A percentile compares a stretch with the other conserved stretches of the same genome.
phyloP scores from a whole-genome alignment of 805 yeast genomes.

The Wickerhamomyces kurtzmanii region DNA sequence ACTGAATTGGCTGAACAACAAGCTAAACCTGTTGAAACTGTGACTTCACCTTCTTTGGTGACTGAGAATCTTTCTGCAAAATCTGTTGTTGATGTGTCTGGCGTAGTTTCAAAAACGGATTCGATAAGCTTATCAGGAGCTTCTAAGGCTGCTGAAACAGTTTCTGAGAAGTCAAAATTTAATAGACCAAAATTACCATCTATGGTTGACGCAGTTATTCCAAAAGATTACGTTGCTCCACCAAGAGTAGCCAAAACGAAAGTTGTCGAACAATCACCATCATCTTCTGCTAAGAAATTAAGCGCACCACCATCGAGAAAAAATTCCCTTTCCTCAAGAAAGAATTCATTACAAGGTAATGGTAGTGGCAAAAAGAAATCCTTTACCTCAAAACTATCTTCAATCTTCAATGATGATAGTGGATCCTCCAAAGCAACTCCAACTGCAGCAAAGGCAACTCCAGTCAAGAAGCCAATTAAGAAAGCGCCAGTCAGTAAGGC shows the following conservation, averaged over 20 bases:
- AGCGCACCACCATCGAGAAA: slow-evolving; percentile 2
- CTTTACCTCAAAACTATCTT: no score
- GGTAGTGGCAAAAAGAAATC: no score
- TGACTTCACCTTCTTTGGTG: slow-evolving; percentile 1
- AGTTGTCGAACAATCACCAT: neutral
- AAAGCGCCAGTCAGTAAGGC: neutral
- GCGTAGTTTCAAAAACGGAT: no score
- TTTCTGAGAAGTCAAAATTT: neutral
- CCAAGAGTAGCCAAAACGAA: slow-evolving; percentile 1
- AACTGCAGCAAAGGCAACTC: slow-evolving; percentile 1
- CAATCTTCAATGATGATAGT: no score
- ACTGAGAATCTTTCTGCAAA: slow-evolving; percentile 3
- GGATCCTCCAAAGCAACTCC: no score
- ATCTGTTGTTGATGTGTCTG: slow-evolving; percentile 1
- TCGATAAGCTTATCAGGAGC: slow-evolving; percentile 2
- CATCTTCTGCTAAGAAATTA: neutral
- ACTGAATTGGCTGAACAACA: slow-evolving; percentile 15
- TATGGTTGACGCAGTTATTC: slow-evolving; percentile 5
- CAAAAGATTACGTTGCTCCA: slow-evolving; percentile 4
- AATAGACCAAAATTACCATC: slow-evolving; percentile 1
- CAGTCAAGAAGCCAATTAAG: neutral
- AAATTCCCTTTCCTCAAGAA: slow-evolving; percentile 3
- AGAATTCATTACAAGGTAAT: slow-evolving; percentile 13
- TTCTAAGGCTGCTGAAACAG: slow-evolving; percentile 3
- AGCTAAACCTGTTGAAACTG: slow-evolving; percentile 4